Evolutionary conservation across 2,329 filamentous ascomycete genomes (phyloP).

Genomic region (Xylariaceae sp.): DNA sequence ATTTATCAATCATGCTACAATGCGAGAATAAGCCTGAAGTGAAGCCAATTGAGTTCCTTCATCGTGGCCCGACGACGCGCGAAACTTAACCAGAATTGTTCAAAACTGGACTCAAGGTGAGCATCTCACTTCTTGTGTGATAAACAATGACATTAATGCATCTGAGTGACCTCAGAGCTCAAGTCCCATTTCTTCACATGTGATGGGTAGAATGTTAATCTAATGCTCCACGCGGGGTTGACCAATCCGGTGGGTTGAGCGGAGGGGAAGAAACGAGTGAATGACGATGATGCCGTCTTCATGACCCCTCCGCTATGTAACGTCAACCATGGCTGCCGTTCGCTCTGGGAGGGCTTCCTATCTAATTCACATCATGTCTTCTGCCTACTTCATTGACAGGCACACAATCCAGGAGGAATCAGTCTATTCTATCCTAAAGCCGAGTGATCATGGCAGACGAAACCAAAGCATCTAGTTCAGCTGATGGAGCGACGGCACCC

Average conservation of each 20-base stretch:
- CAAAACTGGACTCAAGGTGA: no score
- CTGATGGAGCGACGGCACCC: slow-evolving; percentile 3
- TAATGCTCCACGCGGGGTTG: background rate
- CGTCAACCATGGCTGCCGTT: background rate
- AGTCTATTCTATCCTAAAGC: no score
- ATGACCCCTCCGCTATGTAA: background rate
- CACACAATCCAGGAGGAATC: no score
- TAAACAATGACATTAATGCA: background rate
- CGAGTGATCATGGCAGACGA: slow-evolving; percentile 23
- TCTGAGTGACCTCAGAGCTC: background rate
- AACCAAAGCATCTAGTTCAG: slow-evolving; percentile 1
- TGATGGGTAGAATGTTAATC: background rate
- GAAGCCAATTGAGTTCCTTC: no score
- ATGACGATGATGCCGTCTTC: background rate
- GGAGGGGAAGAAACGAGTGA: background rate
- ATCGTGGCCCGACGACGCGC: no score
- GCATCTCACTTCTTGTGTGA: no score
- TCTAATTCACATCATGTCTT: no score
- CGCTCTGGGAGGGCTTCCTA: no score
- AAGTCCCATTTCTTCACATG: background rate
- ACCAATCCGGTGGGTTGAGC: background rate
- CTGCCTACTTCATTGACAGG: no score
- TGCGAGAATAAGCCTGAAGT: no score
- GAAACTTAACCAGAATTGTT: no score
- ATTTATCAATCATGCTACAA: no score